Evolutionary conservation across 2,329 filamentous ascomycete species (phyloP).

Genomic region (Colletotrichum navitas): DNA sequence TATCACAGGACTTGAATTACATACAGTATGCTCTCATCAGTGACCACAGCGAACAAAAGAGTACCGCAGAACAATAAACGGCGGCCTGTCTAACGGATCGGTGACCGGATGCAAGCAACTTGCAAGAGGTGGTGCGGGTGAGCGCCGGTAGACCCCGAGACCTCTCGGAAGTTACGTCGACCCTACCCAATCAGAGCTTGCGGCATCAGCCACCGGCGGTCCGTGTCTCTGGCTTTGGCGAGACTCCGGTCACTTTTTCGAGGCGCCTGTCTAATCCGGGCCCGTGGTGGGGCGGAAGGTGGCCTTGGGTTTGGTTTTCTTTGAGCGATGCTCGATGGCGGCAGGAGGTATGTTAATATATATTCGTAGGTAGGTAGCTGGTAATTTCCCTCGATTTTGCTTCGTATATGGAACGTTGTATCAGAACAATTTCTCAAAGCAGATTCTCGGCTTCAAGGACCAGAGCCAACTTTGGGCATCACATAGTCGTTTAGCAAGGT

Average conservation of each 20-base stretch:
- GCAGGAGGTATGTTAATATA: background rate
- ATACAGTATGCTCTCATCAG: background rate
- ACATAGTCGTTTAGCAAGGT: background rate
- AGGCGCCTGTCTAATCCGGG: conserved; percentile 5
- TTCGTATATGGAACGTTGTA: no score
- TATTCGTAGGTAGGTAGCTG: background rate
- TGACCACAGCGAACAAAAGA: background rate
- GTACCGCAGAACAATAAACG: background rate
- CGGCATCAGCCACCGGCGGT: conserved; percentile 17
- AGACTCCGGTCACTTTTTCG: background rate
- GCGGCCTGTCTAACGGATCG: no score
- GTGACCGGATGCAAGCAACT: background rate
- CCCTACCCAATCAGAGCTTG: conserved; percentile 48
- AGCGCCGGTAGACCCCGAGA: conserved; percentile 44
- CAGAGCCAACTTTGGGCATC: background rate
- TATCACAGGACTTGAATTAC: background rate
- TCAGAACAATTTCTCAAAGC: background rate
- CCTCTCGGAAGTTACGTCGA: conserved; percentile 45
- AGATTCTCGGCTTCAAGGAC: background rate
- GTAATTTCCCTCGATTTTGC: background rate
- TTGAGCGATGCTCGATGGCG: background rate
- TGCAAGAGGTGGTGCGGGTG: background rate
- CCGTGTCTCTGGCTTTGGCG: background rate
- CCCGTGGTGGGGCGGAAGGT: conserved; percentile 5
- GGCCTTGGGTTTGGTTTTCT: background rate